These are phyloP conservation scores for Populus euphratica DNA, from an alignment of 345 rosid species.

Conservation along the genomic window DNA sequence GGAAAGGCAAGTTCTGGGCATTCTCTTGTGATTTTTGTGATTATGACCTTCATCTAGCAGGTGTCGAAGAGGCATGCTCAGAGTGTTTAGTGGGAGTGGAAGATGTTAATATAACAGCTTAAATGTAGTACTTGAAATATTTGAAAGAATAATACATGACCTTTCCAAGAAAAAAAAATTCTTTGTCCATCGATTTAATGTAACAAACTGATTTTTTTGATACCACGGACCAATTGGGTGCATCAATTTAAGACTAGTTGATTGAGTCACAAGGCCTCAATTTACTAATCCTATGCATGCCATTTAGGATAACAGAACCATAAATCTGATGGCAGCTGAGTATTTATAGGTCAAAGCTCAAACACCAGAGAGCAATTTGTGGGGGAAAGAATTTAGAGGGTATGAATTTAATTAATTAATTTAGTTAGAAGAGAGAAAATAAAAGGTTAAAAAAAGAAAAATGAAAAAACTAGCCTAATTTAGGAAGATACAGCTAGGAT, in stretches of 20 bases:
- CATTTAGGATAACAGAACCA: background rate
- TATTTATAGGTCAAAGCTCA: background rate
- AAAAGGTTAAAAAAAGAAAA: background rate
- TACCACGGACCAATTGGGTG: background rate
- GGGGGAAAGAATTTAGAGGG: background rate
- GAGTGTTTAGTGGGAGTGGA: background rate
- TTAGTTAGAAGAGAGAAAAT: background rate
- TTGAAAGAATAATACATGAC: background rate
- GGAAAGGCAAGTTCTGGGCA: constrained; percentile 73
- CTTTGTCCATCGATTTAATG: background rate
- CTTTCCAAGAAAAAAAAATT: background rate
- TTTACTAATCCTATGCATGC: background rate
- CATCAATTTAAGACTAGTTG: background rate
- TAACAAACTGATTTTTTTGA: background rate
- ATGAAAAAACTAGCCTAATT: background rate
- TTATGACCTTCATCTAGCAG: constrained; percentile 75
- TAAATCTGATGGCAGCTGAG: background rate
- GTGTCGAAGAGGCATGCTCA: constrained; percentile 38
- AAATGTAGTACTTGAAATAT: background rate
- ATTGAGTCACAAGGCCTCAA: background rate
- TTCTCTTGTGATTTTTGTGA: constrained; percentile 67
- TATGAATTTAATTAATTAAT: background rate
- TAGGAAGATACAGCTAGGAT: background rate
- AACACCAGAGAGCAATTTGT: constrained; percentile 18
- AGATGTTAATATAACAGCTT: background rate